Percentiles rank a stretch among this genome's conserved stretches.
These are phyloP conservation scores for Emericellopsis atlantica DNA, from an alignment of 2,329 filamentous ascomycete genomes.

Conservation along the genomic window DNA sequence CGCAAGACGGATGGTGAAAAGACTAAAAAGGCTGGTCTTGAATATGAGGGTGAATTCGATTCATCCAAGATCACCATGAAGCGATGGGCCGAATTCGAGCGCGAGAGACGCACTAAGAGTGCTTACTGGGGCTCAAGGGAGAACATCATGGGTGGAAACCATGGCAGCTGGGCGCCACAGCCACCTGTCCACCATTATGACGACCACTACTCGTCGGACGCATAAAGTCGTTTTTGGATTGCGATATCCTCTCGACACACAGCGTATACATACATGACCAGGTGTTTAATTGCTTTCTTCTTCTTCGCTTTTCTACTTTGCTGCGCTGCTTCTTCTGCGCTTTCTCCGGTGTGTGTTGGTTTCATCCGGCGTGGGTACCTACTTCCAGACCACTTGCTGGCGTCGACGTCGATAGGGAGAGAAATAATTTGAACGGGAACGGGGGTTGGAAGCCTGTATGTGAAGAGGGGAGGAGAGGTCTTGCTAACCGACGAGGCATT, in stretches of 20 bases:
- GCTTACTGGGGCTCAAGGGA: conserved; percentile 41
- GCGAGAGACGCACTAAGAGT: conserved; percentile 38
- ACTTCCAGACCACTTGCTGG: too few relatives aligned
- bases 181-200: conserved; percentile 29
- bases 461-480: neutral
- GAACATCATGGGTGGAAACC: conserved; percentile 27
- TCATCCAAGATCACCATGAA: conserved; percentile 99
- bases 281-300: too few relatives aligned
- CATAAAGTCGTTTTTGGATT: conserved; percentile 2
- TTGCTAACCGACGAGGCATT: neutral
- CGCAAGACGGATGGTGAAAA: conserved; percentile 88
- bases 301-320: too few relatives aligned
- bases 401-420: too few relatives aligned
- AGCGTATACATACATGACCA: too few relatives aligned
- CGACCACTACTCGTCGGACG: conserved; percentile 44
- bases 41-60: conserved; percentile 92
- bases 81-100: conserved; percentile 93
- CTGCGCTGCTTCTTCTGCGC: too few relatives aligned
- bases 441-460: neutral
- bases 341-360: too few relatives aligned
- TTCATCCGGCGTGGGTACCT: too few relatives aligned
- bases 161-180: conserved; percentile 28
- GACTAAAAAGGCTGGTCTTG: conserved; percentile 74
- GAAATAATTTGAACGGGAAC: too few relatives aligned
- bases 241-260: too few relatives aligned